Evolutionary conservation across 1,139 yeast genomes (phyloP), one percentile per base, ranked within the genome.

Genomic region (Suhomyces wounanorum): DNA sequence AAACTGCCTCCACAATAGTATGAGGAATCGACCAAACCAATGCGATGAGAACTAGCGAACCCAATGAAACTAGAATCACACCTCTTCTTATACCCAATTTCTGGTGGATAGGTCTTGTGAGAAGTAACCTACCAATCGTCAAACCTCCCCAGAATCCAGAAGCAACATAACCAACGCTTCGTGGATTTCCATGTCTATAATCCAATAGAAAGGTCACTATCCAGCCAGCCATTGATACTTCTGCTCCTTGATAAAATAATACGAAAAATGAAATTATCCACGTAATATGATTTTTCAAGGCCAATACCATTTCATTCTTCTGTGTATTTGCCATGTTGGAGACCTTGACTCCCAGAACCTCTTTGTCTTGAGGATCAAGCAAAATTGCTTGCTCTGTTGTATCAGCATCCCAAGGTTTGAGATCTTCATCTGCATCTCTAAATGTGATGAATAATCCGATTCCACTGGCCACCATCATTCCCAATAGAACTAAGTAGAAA

Each of bases 81-180:
- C 81, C 72, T 52, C 84, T 62, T 55, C 84, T 69, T 7, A 76
- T 72, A 1, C 85, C 85, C 38, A 77, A 50, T 2, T 8, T 23
- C 37, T 68, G 67, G 51, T 78, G 78, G 17, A 76, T 57, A 1
- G 70, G 68, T 30, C 74, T 62, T 2, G 82, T 77, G 25, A 83
- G 66, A 3, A 72, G 53, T 36, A 85, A 66, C 46, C 90, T 65
- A 1, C 89, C 89, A 5, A 82, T 43, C 0, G 89, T 83, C 33
- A 85, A 67, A 8, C 90, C 91, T 8, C 78, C 83, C 90, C 90
- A 85, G 57, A 80, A 84, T 0, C 89, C 90, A 8, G 89, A 81
- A 1, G 87, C 80, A 28, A 83, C 84, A 59, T 83, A 84, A 25
- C 89, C 89, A 50, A 77, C 77, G 6, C 76, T 63, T 1, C 60